Percentiles rank a stretch among this genome's conserved stretches.
Evolutionary conservation across 2,329 filamentous ascomycete species (phyloP).

Genomic region (Akanthomyces lecanii): DNA sequence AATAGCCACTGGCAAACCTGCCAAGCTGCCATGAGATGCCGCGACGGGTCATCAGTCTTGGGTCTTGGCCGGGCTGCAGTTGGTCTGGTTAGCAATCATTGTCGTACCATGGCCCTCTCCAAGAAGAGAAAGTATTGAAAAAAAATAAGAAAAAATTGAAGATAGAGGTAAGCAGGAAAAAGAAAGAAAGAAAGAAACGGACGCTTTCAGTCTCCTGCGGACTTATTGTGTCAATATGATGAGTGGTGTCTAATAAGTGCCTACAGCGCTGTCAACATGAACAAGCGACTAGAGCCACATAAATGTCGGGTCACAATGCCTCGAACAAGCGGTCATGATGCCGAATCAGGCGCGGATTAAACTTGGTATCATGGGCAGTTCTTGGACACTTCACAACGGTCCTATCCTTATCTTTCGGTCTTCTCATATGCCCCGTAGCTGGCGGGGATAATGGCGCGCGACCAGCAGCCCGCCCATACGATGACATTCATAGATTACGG

Average conservation of each 20-base stretch:
- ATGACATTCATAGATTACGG: not conserved
- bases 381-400: not conserved
- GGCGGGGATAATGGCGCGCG: constrained; percentile 3
- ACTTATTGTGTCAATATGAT: no score
- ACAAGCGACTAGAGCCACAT: not conserved
- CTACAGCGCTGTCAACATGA: not conserved
- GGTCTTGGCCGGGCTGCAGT: constrained; percentile 4
- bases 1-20: not conserved
- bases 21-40: constrained; percentile 7
- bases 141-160: no score
- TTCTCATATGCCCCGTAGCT: not conserved
- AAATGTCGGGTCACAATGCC: not conserved
- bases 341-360: not conserved
- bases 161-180: no score
- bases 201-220: no score
- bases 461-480: not conserved
- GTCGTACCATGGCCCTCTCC: no score
- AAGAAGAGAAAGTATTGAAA: no score
- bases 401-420: not conserved
- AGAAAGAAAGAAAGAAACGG: no score
- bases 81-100: not conserved
- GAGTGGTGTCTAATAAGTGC: no score
- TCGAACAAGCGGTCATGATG: not conserved
- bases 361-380: not conserved
- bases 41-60: not conserved